Percentiles rank a stretch among this genome's conserved stretches.
Evolutionary conservation across 345 rosid species (phyloP).

Genomic region (Murraya koenigii): DNA sequence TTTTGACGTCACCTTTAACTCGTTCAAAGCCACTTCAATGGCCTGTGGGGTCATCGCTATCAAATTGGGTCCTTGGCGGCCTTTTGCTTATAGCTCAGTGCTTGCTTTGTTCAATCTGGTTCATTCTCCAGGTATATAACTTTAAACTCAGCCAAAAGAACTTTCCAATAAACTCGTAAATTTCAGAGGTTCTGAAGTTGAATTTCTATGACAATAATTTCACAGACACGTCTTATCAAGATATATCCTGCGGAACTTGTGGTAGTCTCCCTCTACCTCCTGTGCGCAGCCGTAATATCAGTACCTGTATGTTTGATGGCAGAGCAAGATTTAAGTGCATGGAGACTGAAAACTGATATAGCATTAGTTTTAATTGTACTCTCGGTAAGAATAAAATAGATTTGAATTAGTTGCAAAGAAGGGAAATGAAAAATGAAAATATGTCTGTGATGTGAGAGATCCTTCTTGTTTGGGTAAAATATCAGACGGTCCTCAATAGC

Average conservation of each 20-base stretch:
- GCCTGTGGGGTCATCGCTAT: constrained; percentile 10
- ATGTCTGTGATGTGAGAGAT: background rate
- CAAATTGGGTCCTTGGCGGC: constrained; percentile 32
- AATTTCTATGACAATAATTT: background rate
- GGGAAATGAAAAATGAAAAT: background rate
- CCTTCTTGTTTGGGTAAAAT: too few relatives aligned
- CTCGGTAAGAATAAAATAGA: constrained; percentile 29
- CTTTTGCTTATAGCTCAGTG: constrained; percentile 19
- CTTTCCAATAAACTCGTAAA: background rate
- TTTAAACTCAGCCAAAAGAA: background rate
- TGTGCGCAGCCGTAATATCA: constrained; percentile 27
- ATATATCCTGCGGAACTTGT: constrained; percentile 36
- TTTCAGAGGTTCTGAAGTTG: background rate
- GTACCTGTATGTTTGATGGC: constrained; percentile 33
- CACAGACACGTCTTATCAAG: constrained; percentile 41
- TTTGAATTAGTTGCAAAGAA: background rate
- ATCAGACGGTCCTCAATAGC: too few relatives aligned
- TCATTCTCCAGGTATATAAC: constrained; percentile 31
- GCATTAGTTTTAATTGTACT: constrained; percentile 27
- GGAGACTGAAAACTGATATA: constrained; percentile 32
- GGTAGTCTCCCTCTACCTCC: constrained; percentile 26
- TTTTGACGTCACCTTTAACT: background rate
- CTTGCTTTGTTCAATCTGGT: constrained; percentile 20
- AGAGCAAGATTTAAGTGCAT: constrained; percentile 34
- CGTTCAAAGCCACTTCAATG: background rate